phyloP scores from a whole-genome alignment of 2,329 filamentous ascomycete species.

The Venturiaceae sp. region DNA sequence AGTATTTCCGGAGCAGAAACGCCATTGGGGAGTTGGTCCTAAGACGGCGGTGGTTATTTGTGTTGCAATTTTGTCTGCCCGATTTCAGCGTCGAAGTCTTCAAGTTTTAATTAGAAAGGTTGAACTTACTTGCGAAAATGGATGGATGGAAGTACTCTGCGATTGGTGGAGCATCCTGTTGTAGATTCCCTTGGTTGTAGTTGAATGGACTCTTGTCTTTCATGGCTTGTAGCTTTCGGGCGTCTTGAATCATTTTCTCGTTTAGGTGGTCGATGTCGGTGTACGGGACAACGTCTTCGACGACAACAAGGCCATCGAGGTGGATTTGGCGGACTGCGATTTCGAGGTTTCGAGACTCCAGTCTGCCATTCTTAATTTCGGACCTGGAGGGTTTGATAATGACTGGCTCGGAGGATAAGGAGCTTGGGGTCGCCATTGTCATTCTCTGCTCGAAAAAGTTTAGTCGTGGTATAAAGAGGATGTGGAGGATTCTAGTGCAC shows the following conservation, averaged over 20 bases:
- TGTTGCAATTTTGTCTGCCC: slow-evolving; percentile 42
- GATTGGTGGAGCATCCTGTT: slow-evolving; percentile 49
- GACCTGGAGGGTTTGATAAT: slow-evolving; percentile 28
- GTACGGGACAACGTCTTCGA: slow-evolving; percentile 43
- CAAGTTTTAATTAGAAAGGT: background rate
- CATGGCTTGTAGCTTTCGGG: slow-evolving; percentile 37
- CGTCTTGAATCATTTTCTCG: slow-evolving; percentile 49
- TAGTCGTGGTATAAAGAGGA: no score
- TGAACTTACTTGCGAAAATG: background rate
- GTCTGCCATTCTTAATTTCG: slow-evolving; percentile 31
- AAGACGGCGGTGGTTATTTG: slow-evolving; percentile 47
- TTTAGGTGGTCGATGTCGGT: slow-evolving; percentile 46
- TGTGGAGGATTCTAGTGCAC: no score
- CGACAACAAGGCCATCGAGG: slow-evolving; percentile 46
- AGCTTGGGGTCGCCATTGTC: slow-evolving; percentile 1
- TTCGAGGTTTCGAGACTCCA: slow-evolving; percentile 44
- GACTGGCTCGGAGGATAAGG: slow-evolving; percentile 19
- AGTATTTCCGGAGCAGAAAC: slow-evolving; percentile 49
- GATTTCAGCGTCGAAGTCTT: background rate
- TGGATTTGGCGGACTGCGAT: slow-evolving; percentile 42
- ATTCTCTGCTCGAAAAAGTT: no score
- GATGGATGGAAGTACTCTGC: slow-evolving; percentile 21
- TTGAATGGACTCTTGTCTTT: slow-evolving; percentile 52
- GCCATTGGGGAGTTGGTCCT: slow-evolving; percentile 45
- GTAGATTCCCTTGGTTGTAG: slow-evolving; percentile 53